Conservation (phyloP, 2,329 filamentous ascomycete species). For the Sporothrix humicola region DNA sequence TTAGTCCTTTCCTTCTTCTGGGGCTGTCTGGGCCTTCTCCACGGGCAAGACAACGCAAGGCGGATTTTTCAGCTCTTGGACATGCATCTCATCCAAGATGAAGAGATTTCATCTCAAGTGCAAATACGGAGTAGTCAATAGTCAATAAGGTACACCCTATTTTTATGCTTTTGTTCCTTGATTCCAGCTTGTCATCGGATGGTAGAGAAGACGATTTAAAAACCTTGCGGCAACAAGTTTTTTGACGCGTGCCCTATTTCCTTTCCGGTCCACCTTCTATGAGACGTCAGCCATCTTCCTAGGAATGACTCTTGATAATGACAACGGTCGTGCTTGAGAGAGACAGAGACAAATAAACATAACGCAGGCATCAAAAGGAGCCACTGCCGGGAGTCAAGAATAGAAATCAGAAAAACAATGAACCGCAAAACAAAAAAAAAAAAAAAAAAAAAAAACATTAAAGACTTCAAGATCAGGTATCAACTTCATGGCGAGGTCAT, state of each 20-base stretch:
- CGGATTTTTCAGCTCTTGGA: neutral
- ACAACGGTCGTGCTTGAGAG: neutral
- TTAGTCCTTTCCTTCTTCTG: too few relatives aligned
- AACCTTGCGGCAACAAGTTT: neutral
- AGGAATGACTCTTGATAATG: neutral
- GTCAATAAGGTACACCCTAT: too few relatives aligned
- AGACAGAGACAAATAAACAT: neutral
- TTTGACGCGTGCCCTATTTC: neutral
- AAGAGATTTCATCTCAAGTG: neutral
- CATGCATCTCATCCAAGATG: neutral
- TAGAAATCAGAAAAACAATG: too few relatives aligned
- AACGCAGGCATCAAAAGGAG: neutral
- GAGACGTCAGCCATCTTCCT: neutral
- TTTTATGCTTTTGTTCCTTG: neutral
- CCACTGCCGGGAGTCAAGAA: neutral
- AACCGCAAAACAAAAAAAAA: too few relatives aligned
- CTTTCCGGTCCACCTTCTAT: constrained; percentile 17
- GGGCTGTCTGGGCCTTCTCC: neutral
- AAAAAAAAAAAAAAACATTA: too few relatives aligned
- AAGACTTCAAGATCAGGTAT: neutral
- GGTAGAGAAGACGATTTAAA: neutral
- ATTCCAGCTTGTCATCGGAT: constrained; percentile 8
- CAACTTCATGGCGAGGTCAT: too few relatives aligned
- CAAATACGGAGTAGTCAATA: too few relatives aligned
- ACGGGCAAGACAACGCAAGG: constrained; percentile 21